Percentiles rank a stretch among this genome's conserved stretches.
Evolutionary conservation across 2,329 filamentous ascomycete genomes (phyloP).

Genomic region (Fusarium sp.): DNA sequence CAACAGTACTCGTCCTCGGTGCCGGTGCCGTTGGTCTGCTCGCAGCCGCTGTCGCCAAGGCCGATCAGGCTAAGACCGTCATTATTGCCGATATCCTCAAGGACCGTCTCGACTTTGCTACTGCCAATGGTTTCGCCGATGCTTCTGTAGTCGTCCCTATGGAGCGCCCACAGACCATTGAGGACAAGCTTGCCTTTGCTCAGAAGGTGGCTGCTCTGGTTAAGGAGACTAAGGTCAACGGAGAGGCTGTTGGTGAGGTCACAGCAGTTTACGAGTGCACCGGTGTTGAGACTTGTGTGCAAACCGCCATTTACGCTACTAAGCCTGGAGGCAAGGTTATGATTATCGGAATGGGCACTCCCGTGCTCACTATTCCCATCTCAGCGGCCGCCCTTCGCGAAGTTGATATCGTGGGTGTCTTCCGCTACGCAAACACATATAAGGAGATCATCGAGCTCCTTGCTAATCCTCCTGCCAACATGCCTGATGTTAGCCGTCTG

Average conservation of each 20-base stretch:
- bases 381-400: constrained; percentile 78
- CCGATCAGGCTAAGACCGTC: constrained; percentile 60
- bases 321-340: constrained; percentile 78
- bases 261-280: constrained; percentile 84
- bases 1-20: constrained; percentile 69
- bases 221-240: constrained; percentile 55
- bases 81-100: constrained; percentile 71
- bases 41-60: constrained; percentile 70
- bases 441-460: constrained; percentile 67
- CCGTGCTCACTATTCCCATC: constrained; percentile 78
- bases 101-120: constrained; percentile 71
- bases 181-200: constrained; percentile 68
- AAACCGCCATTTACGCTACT: constrained; percentile 79
- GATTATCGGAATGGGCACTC: constrained; percentile 81
- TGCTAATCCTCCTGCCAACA: constrained; percentile 62
- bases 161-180: constrained; percentile 63
- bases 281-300: constrained; percentile 82
- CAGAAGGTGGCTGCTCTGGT: constrained; percentile 64
- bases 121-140: constrained; percentile 70
- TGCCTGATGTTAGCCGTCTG: constrained; percentile 77
- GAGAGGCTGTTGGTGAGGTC: constrained; percentile 72
- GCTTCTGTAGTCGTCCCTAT: constrained; percentile 66
- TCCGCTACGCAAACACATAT: constrained; percentile 84
- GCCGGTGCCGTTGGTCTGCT: constrained; percentile 74
- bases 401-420: constrained; percentile 79